Evolutionary conservation across 768 basidiomycete genomes (phyloP), one percentile per base, ranked within the genome.

Genomic region (Neoboletus magnificus): DNA sequence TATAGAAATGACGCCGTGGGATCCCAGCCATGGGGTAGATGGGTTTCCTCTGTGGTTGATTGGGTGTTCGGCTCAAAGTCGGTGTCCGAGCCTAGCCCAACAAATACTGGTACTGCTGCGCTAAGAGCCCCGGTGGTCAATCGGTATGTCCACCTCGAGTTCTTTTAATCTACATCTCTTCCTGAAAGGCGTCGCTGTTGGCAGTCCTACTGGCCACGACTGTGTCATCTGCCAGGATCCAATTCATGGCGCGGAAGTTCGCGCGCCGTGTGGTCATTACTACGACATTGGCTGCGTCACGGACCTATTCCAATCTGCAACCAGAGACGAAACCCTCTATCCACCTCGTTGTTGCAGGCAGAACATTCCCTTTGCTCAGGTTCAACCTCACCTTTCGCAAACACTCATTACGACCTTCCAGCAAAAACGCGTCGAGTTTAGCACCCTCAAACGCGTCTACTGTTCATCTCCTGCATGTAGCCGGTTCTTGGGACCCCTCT

Each of bases 321-420:
- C 64, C 5, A 58, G 53, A 20, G 77, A 78, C 59, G 77, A 77
- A 54, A 62, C 70, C 1, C 68, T 78, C 29, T 76, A 67, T 58
- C 77, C 76, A 4, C 76, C 77, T 30, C 69, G 71, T 25, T 77
- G 77, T 57, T 77, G 77, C 56, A 58, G 67, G 32, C 61, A 62
- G 30, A 55, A 56, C 9, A 73, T 78, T 22, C 59, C 72, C 30
- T 42, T 71, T 33, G 12, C 33, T 13, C 57, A 56, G 2, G 69
- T 74, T 25, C 57, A 45, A 30, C 40, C 43, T 3, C 66, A 74
- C 50, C 56, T 76, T 29, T 25, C 64, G 5, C 56, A 50, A 20
- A 36, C 30, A 0, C 61, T 71, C 18, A 5, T 65, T 16, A 22
- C 50, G 2, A 54, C 61, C 13, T 69, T 72, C 49, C 52, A 39